phyloP scores from a whole-genome alignment of 2,329 filamentous ascomycete species.

The Epichloe elymi region DNA sequence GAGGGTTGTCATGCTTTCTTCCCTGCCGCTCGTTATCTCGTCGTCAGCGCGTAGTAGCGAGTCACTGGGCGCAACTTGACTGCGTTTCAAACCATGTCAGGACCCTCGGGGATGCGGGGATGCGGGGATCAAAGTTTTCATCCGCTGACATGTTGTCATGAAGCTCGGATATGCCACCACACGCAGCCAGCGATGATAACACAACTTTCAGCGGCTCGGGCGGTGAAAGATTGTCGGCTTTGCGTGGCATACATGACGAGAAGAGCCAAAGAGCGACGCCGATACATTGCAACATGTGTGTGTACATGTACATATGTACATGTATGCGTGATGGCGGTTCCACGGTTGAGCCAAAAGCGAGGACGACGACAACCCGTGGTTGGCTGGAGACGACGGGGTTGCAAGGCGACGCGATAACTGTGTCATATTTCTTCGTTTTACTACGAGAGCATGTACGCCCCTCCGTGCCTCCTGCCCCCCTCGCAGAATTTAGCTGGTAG shows the following conservation, averaged over 20 bases:
- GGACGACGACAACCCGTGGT: not conserved
- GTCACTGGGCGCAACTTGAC: too few species aligned
- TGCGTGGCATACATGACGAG: not conserved
- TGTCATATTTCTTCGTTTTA: slow-evolving; percentile 1
- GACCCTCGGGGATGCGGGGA: too few species aligned
- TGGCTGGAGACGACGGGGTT: not conserved
- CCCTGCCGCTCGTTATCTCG: too few species aligned
- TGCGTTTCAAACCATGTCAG: too few species aligned
- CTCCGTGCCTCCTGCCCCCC: not conserved
- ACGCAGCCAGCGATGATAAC: not conserved
- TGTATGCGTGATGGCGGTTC: not conserved
- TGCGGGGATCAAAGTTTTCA: too few species aligned
- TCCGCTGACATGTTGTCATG: too few species aligned
- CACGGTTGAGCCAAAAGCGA: not conserved
- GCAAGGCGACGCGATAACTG: not conserved
- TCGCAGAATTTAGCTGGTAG: not conserved
- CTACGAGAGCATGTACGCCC: not conserved
- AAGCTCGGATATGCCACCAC: too few species aligned
- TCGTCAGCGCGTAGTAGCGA: too few species aligned
- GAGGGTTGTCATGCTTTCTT: not conserved
- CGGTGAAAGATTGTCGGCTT: not conserved
- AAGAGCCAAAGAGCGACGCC: not conserved
- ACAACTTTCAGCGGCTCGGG: not conserved
- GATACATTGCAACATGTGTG: too few species aligned
- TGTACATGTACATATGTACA: too few species aligned